Percentiles rank a stretch among this genome's conserved stretches.
phyloP scores from a whole-genome alignment of 352 stramenopile genomes.

The Phytophthora rubi region DNA sequence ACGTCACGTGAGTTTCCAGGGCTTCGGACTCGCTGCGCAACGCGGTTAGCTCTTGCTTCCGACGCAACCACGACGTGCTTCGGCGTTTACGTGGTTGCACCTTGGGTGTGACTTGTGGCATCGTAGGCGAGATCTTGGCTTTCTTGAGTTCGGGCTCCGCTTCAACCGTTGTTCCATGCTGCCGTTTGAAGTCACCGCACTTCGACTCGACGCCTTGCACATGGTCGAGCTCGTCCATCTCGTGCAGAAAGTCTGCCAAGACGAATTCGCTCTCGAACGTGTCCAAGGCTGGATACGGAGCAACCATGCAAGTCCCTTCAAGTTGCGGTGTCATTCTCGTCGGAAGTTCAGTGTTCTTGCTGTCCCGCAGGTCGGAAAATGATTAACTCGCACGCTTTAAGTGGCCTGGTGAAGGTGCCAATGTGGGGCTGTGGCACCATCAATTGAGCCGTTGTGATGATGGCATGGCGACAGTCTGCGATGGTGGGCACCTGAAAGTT shows the following conservation, averaged over 20 bases:
- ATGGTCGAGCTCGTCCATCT: slow-evolving; percentile 25
- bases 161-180: neutral
- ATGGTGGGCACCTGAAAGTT: slow-evolving; percentile 9
- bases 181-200: neutral
- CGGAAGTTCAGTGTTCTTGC: neutral
- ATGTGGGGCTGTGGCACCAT: neutral
- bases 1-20: slow-evolving; percentile 2
- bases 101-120: neutral
- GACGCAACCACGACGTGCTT: slow-evolving; percentile 37
- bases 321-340: slow-evolving; percentile 11
- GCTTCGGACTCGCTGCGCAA: slow-evolving; percentile 20
- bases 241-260: slow-evolving; percentile 24
- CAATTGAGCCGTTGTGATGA: slow-evolving; percentile 13
- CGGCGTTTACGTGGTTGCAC: slow-evolving; percentile 2
- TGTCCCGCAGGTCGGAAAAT: slow-evolving; percentile 32
- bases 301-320: neutral
- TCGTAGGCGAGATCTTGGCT: neutral
- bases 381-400: slow-evolving; percentile 3
- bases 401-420: neutral
- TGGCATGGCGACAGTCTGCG: slow-evolving; percentile 5
- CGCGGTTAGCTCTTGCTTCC: slow-evolving; percentile 27
- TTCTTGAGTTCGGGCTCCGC: slow-evolving; percentile 8
- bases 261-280: slow-evolving; percentile 24
- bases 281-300: neutral
- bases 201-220: neutral